Base-by-base conservation (phyloP, 805 yeast species). In the Komagataella pastoris region DNA sequence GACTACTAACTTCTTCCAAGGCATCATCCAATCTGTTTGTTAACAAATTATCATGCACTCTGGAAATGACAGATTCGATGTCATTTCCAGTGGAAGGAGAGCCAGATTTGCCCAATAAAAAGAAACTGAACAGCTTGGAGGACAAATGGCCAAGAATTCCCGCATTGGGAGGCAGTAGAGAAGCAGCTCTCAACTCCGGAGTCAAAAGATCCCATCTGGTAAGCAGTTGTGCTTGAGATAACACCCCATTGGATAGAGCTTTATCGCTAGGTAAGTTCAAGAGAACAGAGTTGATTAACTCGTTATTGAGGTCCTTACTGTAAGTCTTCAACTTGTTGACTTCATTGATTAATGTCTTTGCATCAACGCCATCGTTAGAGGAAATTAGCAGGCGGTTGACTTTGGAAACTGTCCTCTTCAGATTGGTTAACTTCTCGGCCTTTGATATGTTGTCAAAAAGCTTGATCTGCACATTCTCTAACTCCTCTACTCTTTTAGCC, bases 121-220 rank as follows among this genome's bases (percentile, higher is more conserved):
- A 74, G 59, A 77, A 79, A 43, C 95, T 84, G 63, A 90, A 85
- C 7, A 88, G 52, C 57, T 76, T 73, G 17, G 98, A 90, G 6
- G 95, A 77, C 47, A 89, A 65, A 67, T 93, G 97, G 30, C 97
- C 98, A 59, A 91, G 77, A 51, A 93, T 77, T 62, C 99, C 99
- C 23, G 99, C 96, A 62, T 91, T 87, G 59, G 95, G 95, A 52
- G 98, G 97, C 55, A 90, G 77, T 59, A 93, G 71, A 3, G 97
- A 81, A 6, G 95, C 90, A 30, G 88, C 80, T 66, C 96, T 83
- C 63, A 93, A 79, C 69, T 91, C 96, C 14, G 95, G 93, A 19
- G 77, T 82, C 54, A 93, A 74, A 51, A 82, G 70, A 56, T 81
- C 79, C 87, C 96, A 88, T 61, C 95, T 81, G 46, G 85, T 74